Evolutionary conservation across 225 moss, liverwort and hornwort species (phyloP).

Genomic region (Pseudoscleropodium purum): DNA sequence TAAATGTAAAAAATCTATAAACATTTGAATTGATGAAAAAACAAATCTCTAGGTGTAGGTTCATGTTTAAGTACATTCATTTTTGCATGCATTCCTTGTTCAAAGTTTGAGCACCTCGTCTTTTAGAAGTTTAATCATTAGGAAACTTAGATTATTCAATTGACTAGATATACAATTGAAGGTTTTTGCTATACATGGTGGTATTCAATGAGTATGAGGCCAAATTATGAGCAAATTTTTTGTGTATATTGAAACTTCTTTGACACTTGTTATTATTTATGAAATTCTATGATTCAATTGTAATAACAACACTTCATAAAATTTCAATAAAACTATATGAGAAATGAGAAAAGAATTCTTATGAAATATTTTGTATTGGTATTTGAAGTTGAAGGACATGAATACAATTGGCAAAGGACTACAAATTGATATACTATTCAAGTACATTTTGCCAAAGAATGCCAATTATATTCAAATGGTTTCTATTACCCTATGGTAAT

Average conservation of each 20-base stretch:
- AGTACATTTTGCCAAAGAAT: neutral
- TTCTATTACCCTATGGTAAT: accelerated
- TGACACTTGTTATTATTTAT: neutral
- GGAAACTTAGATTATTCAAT: neutral
- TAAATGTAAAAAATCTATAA: neutral
- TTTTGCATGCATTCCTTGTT: neutral
- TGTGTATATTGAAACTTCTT: neutral
- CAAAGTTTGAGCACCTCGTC: neutral
- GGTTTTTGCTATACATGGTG: neutral
- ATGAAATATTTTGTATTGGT: accelerated
- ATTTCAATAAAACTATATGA: too few species aligned
- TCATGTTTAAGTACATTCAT: neutral
- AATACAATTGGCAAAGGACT: neutral
- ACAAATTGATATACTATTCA: neutral
- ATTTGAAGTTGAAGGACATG: neutral
- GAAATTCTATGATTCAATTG: neutral
- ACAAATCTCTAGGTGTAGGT: accelerated
- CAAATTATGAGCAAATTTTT: neutral
- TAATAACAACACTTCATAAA: neutral
- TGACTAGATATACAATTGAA: neutral
- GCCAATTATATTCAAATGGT: neutral
- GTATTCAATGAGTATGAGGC: neutral
- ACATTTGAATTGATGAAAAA: neutral
- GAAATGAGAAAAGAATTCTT: neutral
- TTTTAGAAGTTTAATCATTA: neutral